Conservation (phyloP, 306 rosid species). For the Quercus gilva region DNA sequence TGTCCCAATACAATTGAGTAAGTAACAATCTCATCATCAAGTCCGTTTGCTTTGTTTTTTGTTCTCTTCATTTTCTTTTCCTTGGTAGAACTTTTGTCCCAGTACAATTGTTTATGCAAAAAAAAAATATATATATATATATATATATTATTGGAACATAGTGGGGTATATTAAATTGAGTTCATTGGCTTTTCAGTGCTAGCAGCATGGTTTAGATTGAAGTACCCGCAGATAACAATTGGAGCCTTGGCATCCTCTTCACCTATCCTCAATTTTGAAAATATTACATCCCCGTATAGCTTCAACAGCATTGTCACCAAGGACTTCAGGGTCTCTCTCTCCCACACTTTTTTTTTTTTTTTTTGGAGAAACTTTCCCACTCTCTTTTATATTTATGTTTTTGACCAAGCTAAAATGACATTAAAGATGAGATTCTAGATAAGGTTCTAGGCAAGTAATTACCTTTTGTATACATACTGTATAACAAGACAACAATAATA, state of each 20-base stretch:
- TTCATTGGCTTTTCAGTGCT: slow-evolving; percentile 47
- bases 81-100: neutral
- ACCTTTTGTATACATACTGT: too few species aligned
- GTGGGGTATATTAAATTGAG: neutral
- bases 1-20: slow-evolving; percentile 28
- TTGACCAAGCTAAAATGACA: neutral
- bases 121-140: too few species aligned
- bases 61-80: neutral
- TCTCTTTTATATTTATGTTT: neutral
- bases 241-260: slow-evolving; percentile 92
- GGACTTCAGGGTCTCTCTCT: slow-evolving; percentile 60
- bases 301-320: slow-evolving; percentile 52
- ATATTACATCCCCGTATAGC: slow-evolving; percentile 54
- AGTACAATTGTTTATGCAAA: neutral
- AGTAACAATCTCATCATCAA: neutral
- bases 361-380: neutral
- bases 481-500: neutral
- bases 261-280: slow-evolving; percentile 69
- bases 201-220: slow-evolving; percentile 84
- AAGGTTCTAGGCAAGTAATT: neutral
- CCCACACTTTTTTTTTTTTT: neutral
- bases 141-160: neutral
- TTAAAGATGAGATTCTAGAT: neutral
- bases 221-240: slow-evolving; percentile 73
- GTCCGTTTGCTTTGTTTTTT: neutral